Evolutionary conservation across 768 basidiomycete species (phyloP).

Genomic region (Hypholoma fasciculare): DNA sequence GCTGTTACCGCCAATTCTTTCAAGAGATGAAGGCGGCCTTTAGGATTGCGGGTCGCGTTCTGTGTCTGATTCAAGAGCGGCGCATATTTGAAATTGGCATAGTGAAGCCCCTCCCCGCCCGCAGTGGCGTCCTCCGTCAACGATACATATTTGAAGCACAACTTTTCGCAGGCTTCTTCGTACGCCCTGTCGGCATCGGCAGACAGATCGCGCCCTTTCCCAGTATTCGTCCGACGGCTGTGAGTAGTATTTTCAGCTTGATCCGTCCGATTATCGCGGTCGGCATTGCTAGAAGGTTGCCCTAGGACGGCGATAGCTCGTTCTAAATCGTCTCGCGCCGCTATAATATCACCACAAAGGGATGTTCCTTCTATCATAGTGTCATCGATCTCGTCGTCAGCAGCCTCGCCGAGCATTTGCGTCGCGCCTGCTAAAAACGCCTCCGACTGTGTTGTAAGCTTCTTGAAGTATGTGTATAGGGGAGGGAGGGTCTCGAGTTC

Average conservation of each 20-base stretch:
- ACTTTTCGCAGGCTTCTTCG: slow-evolving; percentile 41
- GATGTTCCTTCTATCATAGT: slow-evolving; percentile 40
- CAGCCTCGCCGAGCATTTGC: slow-evolving; percentile 35
- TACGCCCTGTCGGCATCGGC: slow-evolving; percentile 41
- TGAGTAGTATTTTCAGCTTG: slow-evolving; percentile 13
- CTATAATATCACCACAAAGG: slow-evolving; percentile 53
- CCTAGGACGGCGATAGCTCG: slow-evolving; percentile 44
- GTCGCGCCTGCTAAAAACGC: slow-evolving; percentile 47
- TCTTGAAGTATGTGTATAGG: slow-evolving; percentile 52
- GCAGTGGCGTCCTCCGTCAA: slow-evolving; percentile 21
- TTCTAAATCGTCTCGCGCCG: slow-evolving; percentile 47
- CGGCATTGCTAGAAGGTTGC: slow-evolving; percentile 14
- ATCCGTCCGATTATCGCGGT: slow-evolving; percentile 14
- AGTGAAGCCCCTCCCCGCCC: slow-evolving; percentile 23
- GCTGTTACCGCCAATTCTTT: slow-evolving; percentile 58
- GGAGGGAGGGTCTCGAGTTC: slow-evolving; percentile 35
- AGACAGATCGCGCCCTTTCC: slow-evolving; percentile 31
- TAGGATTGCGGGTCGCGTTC: slow-evolving; percentile 41
- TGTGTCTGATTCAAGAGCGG: slow-evolving; percentile 30
- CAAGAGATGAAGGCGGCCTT: slow-evolving; percentile 49
- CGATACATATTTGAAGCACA: slow-evolving; percentile 46
- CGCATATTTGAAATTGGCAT: slow-evolving; percentile 35
- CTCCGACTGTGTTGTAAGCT: slow-evolving; percentile 51
- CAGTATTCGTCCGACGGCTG: slow-evolving; percentile 10
- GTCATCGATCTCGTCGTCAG: slow-evolving; percentile 37